phyloP scores from a whole-genome alignment of 1,284 basidiomycete genomes.

The Rhodotorula glutinis region DNA sequence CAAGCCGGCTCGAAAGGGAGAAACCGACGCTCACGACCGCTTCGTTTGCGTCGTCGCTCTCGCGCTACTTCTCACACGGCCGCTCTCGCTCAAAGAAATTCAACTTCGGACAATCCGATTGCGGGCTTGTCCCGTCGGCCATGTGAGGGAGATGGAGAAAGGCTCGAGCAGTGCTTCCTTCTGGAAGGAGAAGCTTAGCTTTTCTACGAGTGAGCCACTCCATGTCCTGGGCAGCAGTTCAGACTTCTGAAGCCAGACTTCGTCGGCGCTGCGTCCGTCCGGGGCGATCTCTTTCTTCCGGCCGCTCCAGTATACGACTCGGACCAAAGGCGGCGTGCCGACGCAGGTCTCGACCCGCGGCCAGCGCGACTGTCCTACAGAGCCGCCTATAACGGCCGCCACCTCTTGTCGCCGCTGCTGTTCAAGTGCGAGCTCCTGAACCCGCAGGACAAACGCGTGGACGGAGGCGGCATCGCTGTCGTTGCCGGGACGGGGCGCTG shows the following conservation, averaged over 20 bases:
- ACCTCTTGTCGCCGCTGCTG: not conserved
- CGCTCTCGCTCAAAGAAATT: no score
- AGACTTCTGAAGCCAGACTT: slow-evolving; percentile 9
- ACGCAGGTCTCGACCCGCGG: not conserved
- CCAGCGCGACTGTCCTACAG: not conserved
- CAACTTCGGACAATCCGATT: no score
- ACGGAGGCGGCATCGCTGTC: not conserved
- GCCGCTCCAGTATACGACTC: slow-evolving; percentile 1
- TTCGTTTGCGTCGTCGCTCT: not conserved
- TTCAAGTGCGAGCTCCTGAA: not conserved
- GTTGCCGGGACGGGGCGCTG: not conserved
- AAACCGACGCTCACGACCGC: not conserved
- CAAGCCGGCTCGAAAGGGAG: no score
- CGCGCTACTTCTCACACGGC: not conserved
- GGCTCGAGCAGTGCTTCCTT: no score
- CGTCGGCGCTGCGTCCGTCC: not conserved
- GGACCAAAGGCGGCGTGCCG: slow-evolving; percentile 1
- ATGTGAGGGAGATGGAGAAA: no score
- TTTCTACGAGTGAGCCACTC: no score
- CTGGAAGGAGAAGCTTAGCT: no score
- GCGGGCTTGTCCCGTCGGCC: no score
- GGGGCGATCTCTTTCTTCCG: not conserved
- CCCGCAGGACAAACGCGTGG: not conserved
- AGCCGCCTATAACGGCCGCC: not conserved
- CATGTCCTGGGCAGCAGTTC: no score